Evolutionary conservation across 108 stramenopile genomes (phyloP).

Genomic region (Skeletonema costatum): DNA sequence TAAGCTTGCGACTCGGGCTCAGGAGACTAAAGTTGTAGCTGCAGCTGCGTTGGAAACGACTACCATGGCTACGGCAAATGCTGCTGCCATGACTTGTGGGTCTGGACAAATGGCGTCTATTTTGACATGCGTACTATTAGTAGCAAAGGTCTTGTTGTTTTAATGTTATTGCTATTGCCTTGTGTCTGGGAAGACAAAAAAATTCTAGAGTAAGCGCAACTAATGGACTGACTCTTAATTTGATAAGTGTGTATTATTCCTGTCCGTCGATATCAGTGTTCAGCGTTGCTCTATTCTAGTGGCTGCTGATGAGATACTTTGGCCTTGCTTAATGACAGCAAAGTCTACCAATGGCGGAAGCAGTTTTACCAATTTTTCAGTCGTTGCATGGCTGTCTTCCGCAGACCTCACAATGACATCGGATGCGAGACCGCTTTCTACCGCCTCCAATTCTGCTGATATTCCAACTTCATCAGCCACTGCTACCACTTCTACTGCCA

Average conservation of each 20-base stretch:
- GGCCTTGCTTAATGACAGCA: constrained; percentile 45
- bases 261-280: not conserved
- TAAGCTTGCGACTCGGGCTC: not conserved
- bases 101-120: not conserved
- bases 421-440: not conserved
- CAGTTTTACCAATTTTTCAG: constrained; percentile 27
- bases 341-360: constrained; percentile 47
- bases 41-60: not conserved
- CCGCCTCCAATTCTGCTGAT: constrained; percentile 1
- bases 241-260: not conserved
- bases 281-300: not conserved
- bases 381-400: not conserved
- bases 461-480: constrained; percentile 25
- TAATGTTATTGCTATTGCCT: not conserved
- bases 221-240: not conserved
- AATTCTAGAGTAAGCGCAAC: no score
- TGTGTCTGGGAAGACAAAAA: no score
- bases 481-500: constrained; percentile 40
- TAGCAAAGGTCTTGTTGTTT: not conserved
- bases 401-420: not conserved
- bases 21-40: not conserved
- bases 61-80: not conserved
- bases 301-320: constrained; percentile 32
- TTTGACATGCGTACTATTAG: not conserved
- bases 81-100: not conserved